phyloP scores from a whole-genome alignment of 768 basidiomycete genomes.

The Mycena vulgaris region DNA sequence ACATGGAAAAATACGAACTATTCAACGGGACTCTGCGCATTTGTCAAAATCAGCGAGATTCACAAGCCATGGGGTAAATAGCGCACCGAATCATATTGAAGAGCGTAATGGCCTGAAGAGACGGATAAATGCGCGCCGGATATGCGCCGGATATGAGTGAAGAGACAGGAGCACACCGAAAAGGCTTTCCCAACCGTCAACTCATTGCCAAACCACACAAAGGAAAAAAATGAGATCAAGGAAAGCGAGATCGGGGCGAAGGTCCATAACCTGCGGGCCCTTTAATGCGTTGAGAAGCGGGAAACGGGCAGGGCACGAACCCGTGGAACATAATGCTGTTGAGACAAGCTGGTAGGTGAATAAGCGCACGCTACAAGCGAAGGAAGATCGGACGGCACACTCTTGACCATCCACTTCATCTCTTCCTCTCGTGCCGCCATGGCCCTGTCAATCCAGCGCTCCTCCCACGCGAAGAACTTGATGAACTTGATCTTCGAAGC shows the following conservation, averaged over 20 bases:
- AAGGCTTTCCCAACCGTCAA: slow-evolving; percentile 88
- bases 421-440: slow-evolving; percentile 78
- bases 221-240: slow-evolving; percentile 79
- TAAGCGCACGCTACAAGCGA: not conserved
- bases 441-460: slow-evolving; percentile 79
- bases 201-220: slow-evolving; percentile 79
- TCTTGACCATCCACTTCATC: slow-evolving; percentile 83
- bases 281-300: not conserved
- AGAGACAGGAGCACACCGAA: slow-evolving; percentile 61
- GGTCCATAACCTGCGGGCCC: not conserved
- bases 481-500: slow-evolving; percentile 70
- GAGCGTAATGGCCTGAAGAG: slow-evolving; percentile 75
- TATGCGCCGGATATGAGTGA: not conserved
- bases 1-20: slow-evolving; percentile 3
- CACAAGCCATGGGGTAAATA: slow-evolving; percentile 41
- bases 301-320: not conserved
- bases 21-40: slow-evolving; percentile 10
- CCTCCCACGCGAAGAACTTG: slow-evolving; percentile 90
- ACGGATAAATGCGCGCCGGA: not conserved
- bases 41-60: not conserved
- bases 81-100: slow-evolving; percentile 84
- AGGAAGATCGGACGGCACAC: slow-evolving; percentile 48
- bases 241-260: slow-evolving; percentile 67
- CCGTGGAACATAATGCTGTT: slow-evolving; percentile 3
- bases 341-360: not conserved